These are phyloP conservation scores for Albatrellus sp. DNA, from an alignment of 1,284 basidiomycete genomes.

Conservation along the genomic window DNA sequence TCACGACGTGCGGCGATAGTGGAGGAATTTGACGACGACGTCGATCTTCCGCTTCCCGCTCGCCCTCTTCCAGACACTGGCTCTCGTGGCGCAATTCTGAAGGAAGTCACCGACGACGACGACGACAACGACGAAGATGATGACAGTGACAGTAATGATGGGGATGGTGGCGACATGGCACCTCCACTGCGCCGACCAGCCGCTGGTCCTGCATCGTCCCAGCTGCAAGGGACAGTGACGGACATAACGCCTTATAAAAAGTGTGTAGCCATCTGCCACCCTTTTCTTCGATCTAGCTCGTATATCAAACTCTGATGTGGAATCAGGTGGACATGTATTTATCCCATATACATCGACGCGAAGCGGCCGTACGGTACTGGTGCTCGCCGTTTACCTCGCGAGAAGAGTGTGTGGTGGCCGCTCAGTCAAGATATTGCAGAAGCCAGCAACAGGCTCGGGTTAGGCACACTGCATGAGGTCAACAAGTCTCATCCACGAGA, in stretches of 20 bases:
- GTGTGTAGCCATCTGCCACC: conserved; percentile 27
- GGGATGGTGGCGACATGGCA: conserved; percentile 28
- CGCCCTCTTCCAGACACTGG: conserved; percentile 58
- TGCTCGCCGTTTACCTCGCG: conserved; percentile 69
- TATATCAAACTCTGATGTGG: background rate
- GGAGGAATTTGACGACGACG: conserved; percentile 82
- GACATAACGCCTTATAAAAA: conserved; percentile 72
- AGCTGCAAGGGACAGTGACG: conserved; percentile 27
- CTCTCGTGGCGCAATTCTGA: conserved; percentile 58
- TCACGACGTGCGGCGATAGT: conserved; percentile 26
- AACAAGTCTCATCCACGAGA: conserved; percentile 86
- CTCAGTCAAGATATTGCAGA: conserved; percentile 86
- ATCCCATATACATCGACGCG: conserved; percentile 95
- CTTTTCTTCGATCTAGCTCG: conserved; percentile 5
- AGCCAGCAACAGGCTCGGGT: conserved; percentile 64
- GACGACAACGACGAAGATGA: conserved; percentile 15
- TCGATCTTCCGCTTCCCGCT: conserved; percentile 63
- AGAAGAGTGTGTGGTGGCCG: conserved; percentile 87
- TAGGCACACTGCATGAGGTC: conserved; percentile 79
- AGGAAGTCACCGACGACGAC: conserved; percentile 41
- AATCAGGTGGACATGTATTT: conserved; percentile 83
- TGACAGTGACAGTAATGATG: conserved; percentile 14
- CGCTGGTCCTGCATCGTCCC: conserved; percentile 6
- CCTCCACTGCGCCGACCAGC: conserved; percentile 21
- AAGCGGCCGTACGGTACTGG: conserved; percentile 80